A percentile compares a stretch with the other conserved stretches of the same genome.
phyloP scores from a whole-genome alignment of 2,329 filamentous ascomycete species.

The Botrytis sinoallii region DNA sequence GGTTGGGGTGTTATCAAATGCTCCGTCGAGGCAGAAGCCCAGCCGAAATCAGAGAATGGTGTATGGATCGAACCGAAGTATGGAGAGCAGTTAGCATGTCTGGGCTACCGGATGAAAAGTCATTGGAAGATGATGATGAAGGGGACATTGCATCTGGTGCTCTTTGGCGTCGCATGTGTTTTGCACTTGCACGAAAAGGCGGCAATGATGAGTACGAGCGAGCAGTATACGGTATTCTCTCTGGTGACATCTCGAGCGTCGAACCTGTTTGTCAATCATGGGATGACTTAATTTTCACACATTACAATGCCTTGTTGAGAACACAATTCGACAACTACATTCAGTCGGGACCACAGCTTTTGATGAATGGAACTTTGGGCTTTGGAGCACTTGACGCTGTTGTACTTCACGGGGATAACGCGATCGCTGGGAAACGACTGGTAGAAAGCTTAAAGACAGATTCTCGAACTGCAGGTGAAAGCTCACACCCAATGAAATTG shows the following conservation, averaged over 20 bases:
- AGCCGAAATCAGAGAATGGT: conserved; percentile 78
- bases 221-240: conserved; percentile 87
- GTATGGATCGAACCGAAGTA: conserved; percentile 76
- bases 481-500: conserved; percentile 65
- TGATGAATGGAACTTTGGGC: conserved; percentile 52
- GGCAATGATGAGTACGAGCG: conserved; percentile 75
- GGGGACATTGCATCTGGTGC: conserved; percentile 49
- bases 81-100: conserved; percentile 87
- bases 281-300: conserved; percentile 83
- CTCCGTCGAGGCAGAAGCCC: conserved; percentile 77
- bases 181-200: conserved; percentile 64
- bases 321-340: conserved; percentile 75
- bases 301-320: conserved; percentile 82
- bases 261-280: conserved; percentile 73
- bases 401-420: conserved; percentile 56
- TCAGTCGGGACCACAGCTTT: conserved; percentile 50
- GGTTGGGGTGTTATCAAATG: conserved; percentile 93
- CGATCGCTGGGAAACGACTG: conserved; percentile 54
- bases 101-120: conserved; percentile 59
- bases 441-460: conserved; percentile 58
- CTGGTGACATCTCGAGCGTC: conserved; percentile 76
- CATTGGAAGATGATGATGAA: conserved; percentile 44
- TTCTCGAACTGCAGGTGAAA: conserved; percentile 54
- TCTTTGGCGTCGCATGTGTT: conserved; percentile 79
- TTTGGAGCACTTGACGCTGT: conserved; percentile 64